These are phyloP conservation scores for Capronia americana DNA, from an alignment of 2,329 filamentous ascomycete genomes.

Conservation along the genomic window DNA sequence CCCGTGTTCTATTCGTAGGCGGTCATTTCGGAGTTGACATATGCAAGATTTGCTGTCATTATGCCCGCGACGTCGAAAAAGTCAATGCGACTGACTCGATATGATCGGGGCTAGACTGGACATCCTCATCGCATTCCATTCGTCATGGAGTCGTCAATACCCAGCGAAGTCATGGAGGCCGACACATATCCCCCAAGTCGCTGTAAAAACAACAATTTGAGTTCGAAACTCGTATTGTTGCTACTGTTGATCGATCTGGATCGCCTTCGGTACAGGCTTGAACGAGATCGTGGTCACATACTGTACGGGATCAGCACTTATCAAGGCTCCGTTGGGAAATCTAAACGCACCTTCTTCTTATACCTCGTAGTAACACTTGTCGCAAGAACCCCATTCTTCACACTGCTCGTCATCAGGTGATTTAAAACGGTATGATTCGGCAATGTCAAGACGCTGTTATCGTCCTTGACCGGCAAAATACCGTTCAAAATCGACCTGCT, in stretches of 20 bases:
- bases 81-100: not conserved
- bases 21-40: not conserved
- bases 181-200: constrained; percentile 1
- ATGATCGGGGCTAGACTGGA: not conserved
- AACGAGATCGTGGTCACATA: constrained; percentile 98
- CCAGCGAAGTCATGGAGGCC: not conserved
- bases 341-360: constrained; percentile 72
- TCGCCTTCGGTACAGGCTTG: constrained; percentile 72
- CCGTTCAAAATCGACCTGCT: constrained; percentile 95
- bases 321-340: not conserved
- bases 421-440: constrained; percentile 97
- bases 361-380: constrained; percentile 98
- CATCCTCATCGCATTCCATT: not conserved
- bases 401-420: constrained; percentile 95
- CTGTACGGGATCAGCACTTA: constrained; percentile 55
- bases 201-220: not conserved
- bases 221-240: not conserved
- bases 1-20: not conserved
- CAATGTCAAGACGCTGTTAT: constrained; percentile 95
- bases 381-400: constrained; percentile 93
- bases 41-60: not conserved
- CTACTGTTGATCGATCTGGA: constrained; percentile 12
- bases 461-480: constrained; percentile 90
- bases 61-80: not conserved
- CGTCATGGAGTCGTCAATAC: constrained; percentile 2